These are phyloP conservation scores for Daldinia sp. DNA, from an alignment of 2,329 filamentous ascomycete genomes.

Conservation along the genomic window DNA sequence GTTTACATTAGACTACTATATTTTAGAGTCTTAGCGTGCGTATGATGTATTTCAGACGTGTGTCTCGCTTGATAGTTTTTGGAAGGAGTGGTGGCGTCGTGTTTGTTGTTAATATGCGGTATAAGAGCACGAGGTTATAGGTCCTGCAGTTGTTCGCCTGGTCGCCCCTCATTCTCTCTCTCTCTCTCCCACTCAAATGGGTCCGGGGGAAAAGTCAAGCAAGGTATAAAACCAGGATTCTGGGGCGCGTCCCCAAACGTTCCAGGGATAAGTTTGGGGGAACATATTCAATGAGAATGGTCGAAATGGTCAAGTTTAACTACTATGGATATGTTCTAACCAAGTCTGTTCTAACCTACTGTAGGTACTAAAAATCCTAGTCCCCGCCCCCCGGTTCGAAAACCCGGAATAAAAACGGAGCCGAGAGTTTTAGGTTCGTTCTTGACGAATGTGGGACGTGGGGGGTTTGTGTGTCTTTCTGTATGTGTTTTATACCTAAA, in stretches of 20 bases:
- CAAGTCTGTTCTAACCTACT: slow-evolving; percentile 2
- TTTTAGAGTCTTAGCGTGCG: slow-evolving; percentile 2
- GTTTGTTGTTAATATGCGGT: slow-evolving; percentile 38
- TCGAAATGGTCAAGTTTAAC: neutral
- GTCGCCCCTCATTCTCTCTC: neutral
- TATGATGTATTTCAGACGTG: slow-evolving; percentile 21
- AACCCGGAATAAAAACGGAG: slow-evolving; percentile 33
- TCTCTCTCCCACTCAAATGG: slow-evolving; percentile 22
- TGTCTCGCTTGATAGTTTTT: slow-evolving; percentile 17
- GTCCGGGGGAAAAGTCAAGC: slow-evolving; percentile 23
- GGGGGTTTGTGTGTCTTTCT: slow-evolving; percentile 21
- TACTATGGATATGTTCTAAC: neutral
- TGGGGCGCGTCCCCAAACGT: slow-evolving; percentile 17
- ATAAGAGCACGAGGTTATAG: slow-evolving; percentile 28
- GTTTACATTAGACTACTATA: slow-evolving; percentile 21
- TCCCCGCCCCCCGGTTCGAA: slow-evolving; percentile 7
- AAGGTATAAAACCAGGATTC: slow-evolving; percentile 27
- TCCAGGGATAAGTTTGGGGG: slow-evolving; percentile 7
- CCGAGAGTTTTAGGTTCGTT: slow-evolving; percentile 30
- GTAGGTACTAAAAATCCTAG: slow-evolving; percentile 4
- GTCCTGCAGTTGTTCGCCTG: slow-evolving; percentile 10
- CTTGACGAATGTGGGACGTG: slow-evolving; percentile 17
- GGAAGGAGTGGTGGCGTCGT: slow-evolving; percentile 35
- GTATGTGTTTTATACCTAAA: neutral
- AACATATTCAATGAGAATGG: neutral